A percentile compares a stretch with the other conserved stretches of the same genome.
Evolutionary conservation across 2,329 filamentous ascomycete genomes (phyloP).

Genomic region (Pseudocercospora cruenta): DNA sequence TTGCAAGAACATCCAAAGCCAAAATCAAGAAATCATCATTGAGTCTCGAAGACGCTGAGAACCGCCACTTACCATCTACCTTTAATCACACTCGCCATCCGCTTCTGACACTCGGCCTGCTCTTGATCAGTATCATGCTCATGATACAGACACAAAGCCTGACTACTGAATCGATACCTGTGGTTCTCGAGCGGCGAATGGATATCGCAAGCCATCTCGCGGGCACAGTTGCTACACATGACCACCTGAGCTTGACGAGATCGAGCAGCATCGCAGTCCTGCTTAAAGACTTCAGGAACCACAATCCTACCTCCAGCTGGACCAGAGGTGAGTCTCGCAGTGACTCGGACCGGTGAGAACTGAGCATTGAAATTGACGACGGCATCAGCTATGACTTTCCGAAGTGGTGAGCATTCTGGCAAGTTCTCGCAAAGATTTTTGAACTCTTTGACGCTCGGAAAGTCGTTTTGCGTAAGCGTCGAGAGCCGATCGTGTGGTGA

Average conservation of each 20-base stretch:
- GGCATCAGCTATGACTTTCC: background rate
- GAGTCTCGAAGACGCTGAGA: background rate
- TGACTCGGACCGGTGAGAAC: background rate
- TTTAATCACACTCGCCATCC: background rate
- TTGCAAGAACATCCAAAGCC: too few species aligned
- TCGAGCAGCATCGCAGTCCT: background rate
- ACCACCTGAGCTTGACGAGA: background rate
- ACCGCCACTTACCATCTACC: background rate
- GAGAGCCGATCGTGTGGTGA: background rate
- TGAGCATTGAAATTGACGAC: background rate
- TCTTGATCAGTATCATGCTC: background rate
- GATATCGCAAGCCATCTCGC: background rate
- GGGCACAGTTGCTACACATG: background rate
- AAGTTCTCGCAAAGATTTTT: background rate
- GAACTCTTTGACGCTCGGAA: background rate
- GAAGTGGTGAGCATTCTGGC: background rate
- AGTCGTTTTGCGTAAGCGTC: background rate
- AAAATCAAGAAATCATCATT: too few species aligned
- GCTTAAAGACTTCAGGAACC: background rate
- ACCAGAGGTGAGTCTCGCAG: background rate
- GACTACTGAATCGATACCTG: background rate
- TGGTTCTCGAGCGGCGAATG: background rate
- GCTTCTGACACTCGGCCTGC: background rate
- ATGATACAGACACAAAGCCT: background rate
- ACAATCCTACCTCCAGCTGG: background rate